These are phyloP conservation scores for Antitrichia curtipendula DNA, from an alignment of 225 moss, liverwort and hornwort species.

Conservation along the genomic window DNA sequence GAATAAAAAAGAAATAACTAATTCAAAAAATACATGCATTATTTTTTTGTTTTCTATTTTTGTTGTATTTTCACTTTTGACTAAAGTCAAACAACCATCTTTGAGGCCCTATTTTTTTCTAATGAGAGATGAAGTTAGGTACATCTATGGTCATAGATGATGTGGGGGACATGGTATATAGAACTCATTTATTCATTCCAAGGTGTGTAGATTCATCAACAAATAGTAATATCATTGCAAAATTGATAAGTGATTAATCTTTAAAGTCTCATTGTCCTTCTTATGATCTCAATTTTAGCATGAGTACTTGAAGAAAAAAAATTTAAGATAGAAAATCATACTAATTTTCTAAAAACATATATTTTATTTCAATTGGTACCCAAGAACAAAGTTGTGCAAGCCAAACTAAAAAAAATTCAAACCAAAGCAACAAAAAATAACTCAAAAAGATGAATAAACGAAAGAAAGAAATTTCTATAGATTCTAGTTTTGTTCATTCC, in stretches of 20 bases:
- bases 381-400: neutral
- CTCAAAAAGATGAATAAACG: fast-evolving
- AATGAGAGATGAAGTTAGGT: neutral
- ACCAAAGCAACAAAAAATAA: neutral
- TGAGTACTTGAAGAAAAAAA: neutral
- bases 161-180: neutral
- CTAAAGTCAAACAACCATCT: fast-evolving
- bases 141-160: neutral
- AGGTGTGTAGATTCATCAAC: neutral
- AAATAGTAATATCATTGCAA: neutral
- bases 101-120: neutral
- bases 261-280: fast-evolving
- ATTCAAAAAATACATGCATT: too few species aligned
- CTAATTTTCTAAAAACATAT: neutral
- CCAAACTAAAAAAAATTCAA: neutral
- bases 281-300: neutral
- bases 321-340: neutral
- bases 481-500: neutral
- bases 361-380: too few species aligned
- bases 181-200: neutral
- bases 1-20: too few species aligned
- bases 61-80: fast-evolving
- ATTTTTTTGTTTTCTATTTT: neutral
- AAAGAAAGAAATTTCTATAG: neutral
- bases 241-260: fast-evolving